phyloP scores from a whole-genome alignment of 306 rosid genomes.

The Glycine soja region DNA sequence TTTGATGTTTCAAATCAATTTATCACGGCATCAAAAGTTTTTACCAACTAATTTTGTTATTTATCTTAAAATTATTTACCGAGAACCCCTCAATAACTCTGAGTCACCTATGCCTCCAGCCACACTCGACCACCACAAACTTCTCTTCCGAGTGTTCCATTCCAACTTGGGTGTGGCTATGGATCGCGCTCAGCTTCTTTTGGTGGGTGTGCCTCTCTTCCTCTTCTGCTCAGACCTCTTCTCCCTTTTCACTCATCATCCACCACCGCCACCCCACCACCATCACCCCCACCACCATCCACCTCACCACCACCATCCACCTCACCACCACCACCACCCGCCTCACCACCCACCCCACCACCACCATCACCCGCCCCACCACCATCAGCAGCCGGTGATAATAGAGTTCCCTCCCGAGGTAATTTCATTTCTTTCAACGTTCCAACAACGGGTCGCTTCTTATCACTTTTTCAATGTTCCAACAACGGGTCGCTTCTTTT shows the following conservation, averaged over 20 bases:
- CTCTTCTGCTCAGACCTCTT: slow-evolving; percentile 68
- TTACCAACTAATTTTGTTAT: too few relatives aligned
- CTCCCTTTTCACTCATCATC: slow-evolving; percentile 51
- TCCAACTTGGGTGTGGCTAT: slow-evolving; percentile 7
- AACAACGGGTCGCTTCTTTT: slow-evolving; percentile 6
- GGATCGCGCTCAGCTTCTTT: slow-evolving; percentile 69
- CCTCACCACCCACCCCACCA: slow-evolving; percentile 50
- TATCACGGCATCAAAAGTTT: too few relatives aligned
- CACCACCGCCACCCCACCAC: slow-evolving; percentile 46
- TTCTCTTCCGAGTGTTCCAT: too few relatives aligned
- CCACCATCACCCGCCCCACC: slow-evolving; percentile 26
- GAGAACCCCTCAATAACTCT: too few relatives aligned
- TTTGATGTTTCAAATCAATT: too few relatives aligned
- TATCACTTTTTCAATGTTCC: not conserved
- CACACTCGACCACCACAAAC: too few relatives aligned
- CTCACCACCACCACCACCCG: slow-evolving; percentile 47
- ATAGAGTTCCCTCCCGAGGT: slow-evolving; percentile 44
- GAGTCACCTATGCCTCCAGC: too few relatives aligned
- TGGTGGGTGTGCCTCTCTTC: slow-evolving; percentile 70
- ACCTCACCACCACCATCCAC: slow-evolving; percentile 32
- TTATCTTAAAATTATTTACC: too few relatives aligned
- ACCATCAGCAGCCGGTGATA: slow-evolving; percentile 41
- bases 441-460: not conserved
- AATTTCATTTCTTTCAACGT: slow-evolving; percentile 28
- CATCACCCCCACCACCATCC: not conserved